phyloP scores from a whole-genome alignment of 495 filamentous ascomycete genomes.

The Poronia punctata region DNA sequence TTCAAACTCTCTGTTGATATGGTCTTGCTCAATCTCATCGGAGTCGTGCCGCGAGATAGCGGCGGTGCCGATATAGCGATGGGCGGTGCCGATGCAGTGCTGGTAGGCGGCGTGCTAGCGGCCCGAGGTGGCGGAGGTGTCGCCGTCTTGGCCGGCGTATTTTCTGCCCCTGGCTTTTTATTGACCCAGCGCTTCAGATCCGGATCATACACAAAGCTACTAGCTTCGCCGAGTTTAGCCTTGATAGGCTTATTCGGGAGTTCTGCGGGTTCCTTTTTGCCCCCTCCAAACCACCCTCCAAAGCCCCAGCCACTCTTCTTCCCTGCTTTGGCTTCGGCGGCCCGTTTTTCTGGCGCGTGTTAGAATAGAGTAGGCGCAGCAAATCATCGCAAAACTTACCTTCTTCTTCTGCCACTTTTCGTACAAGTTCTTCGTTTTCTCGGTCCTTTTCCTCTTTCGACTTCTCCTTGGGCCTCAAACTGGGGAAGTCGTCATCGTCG shows the following conservation, averaged over 20 bases:
- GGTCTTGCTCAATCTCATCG: slow-evolving; percentile 18
- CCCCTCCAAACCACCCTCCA: slow-evolving; percentile 69
- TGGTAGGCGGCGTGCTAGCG: slow-evolving; percentile 28
- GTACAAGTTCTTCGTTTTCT: slow-evolving; percentile 70
- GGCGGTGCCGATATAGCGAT: slow-evolving; percentile 20
- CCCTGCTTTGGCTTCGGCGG: slow-evolving; percentile 26
- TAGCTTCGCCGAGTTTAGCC: slow-evolving; percentile 93
- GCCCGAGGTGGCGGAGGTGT: slow-evolving; percentile 46
- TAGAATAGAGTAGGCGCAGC: too few species aligned
- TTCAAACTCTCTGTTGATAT: slow-evolving; percentile 18
- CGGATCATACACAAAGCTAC: slow-evolving; percentile 86
- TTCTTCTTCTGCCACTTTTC: slow-evolving; percentile 79
- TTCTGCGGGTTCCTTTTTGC: slow-evolving; percentile 56
- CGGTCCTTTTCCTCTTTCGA: slow-evolving; percentile 51
- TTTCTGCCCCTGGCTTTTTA: slow-evolving; percentile 70
- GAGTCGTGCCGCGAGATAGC: slow-evolving; percentile 17
- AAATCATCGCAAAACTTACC: slow-evolving; percentile 47
- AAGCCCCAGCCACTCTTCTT: slow-evolving; percentile 79
- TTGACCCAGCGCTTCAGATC: slow-evolving; percentile 97
- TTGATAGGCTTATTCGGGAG: slow-evolving; percentile 65
- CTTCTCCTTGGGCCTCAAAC: slow-evolving; percentile 33
- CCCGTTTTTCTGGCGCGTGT: slow-evolving; percentile 21
- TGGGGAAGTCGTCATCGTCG: slow-evolving; percentile 54
- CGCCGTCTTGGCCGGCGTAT: slow-evolving; percentile 36
- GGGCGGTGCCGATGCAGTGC: slow-evolving; percentile 22